Percentiles rank a stretch among this genome's conserved stretches.
These are phyloP conservation scores for Martiniozyma abietophila DNA, from an alignment of 805 yeast genomes.

Conservation along the genomic window DNA sequence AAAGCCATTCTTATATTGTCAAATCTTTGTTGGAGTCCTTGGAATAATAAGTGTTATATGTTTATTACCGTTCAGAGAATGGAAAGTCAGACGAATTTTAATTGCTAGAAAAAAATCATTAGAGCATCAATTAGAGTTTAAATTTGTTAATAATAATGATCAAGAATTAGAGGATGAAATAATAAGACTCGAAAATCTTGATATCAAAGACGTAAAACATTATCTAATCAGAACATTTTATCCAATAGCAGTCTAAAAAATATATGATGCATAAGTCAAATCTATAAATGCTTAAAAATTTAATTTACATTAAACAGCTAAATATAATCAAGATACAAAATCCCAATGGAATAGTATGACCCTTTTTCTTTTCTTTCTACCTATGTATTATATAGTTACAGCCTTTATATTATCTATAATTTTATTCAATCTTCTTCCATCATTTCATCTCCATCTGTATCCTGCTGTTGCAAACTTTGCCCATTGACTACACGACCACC, in stretches of 20 bases:
- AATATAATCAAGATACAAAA: not conserved
- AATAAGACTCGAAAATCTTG: conserved; percentile 9
- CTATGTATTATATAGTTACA: not conserved
- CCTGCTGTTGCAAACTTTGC: too few species aligned
- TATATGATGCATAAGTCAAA: too few species aligned
- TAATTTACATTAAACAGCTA: conserved; percentile 3
- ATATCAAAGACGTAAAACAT: conserved; percentile 4
- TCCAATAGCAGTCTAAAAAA: conserved; percentile 25
- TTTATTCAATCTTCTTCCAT: not conserved
- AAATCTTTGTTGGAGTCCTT: conserved; percentile 46
- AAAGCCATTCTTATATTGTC: conserved; percentile 49
- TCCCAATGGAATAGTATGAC: too few species aligned
- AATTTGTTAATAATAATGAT: too few species aligned
- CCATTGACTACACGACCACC: too few species aligned
- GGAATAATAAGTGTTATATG: conserved; percentile 35
- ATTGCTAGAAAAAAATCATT: conserved; percentile 38
- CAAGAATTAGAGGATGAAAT: conserved; percentile 2
- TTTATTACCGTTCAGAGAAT: conserved; percentile 44
- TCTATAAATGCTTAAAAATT: too few species aligned
- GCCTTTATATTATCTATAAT: not conserved
- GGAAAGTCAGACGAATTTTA: conserved; percentile 38
- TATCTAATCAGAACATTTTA: conserved; percentile 19
- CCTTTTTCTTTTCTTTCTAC: not conserved
- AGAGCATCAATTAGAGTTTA: conserved; percentile 28
- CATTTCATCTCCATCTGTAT: too few species aligned